Base-by-base conservation (phyloP, 148 eudicot genomes). In the Gaultheria prostrata region DNA sequence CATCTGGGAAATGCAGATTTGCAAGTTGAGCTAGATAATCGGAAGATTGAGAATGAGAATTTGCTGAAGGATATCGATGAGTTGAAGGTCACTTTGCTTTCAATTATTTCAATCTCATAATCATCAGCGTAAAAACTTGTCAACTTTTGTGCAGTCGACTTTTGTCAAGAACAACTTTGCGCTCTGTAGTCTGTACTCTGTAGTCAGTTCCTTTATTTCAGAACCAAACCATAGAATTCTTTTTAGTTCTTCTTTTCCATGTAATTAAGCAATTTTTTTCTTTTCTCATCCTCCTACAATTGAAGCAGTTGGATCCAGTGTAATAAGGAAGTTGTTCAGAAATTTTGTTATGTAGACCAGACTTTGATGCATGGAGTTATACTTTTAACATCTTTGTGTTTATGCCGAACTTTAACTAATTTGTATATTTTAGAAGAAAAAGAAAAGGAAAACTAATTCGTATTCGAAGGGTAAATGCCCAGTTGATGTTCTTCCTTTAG, bases 21-120 rank as follows among this genome's bases (percentile, higher is more conserved):
- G 82, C 86, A 83, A 67, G 80, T 89, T 78, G 91, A 91, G 84
- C 84, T 88, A 67, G 83, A 87, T 82, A 84, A 78, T 26, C 74
- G 86, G 74, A 89, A 85, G 73, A 77, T 86, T 32, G 91, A 92
- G 84, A 89, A 91, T 78, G 87, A 90, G 59, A 89, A 88, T 74
- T 39, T 92, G 84, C 79, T 88, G 9, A 79, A 83, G 87, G 88
- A 92, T 57, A 89, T 92, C 30, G 86, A 86, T 77, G 92, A 89
- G 77, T 85, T 91, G 83, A 88, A 83, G 85, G 65, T 83, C 48
- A 89, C 85, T 11, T 50, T 92, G 81, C 85, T 92, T 82, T 87
- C 93, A 81, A 43, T 88, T 11, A 80, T 91, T 59, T 86, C 89
- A 65, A 35, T 73, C 46, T 65, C 78, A 79, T 48, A 39, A 61